phyloP scores from a whole-genome alignment of 306 rosid genomes.

The Quercus cerris region DNA sequence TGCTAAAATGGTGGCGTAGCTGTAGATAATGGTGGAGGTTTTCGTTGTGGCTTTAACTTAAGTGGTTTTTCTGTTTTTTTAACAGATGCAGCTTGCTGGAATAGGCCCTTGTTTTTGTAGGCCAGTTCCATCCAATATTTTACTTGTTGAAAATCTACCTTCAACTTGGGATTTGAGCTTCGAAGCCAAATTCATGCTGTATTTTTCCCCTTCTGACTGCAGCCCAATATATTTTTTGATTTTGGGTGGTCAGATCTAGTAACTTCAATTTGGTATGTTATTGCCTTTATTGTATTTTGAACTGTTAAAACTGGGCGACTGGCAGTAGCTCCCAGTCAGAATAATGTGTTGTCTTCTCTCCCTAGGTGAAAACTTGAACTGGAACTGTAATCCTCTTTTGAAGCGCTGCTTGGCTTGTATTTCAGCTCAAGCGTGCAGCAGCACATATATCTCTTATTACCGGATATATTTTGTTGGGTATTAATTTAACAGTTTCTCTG shows the following conservation, averaged over 20 bases:
- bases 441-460: too few species aligned
- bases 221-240: slow-evolving; percentile 50
- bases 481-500: too few species aligned
- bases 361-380: neutral
- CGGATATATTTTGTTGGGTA: too few species aligned
- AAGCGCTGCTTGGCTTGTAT: neutral
- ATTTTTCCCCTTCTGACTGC: slow-evolving; percentile 14
- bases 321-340: neutral
- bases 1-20: slow-evolving; percentile 24
- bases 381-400: neutral
- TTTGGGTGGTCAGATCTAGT: slow-evolving; percentile 37
- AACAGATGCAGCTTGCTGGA: slow-evolving; percentile 51
- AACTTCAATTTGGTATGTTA: neutral
- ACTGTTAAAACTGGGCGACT: neutral
- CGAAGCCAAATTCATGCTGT: slow-evolving; percentile 17
- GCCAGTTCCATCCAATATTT: slow-evolving; percentile 45
- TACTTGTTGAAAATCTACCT: slow-evolving; percentile 8
- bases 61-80: slow-evolving; percentile 35
- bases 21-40: slow-evolving; percentile 32
- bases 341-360: neutral
- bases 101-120: slow-evolving; percentile 57
- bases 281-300: neutral
- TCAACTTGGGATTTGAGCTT: slow-evolving; percentile 18
- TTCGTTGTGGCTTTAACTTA: slow-evolving; percentile 32
- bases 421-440: neutral